Conservation (phyloP, 306 rosid species). For the Quercus ilex region DNA sequence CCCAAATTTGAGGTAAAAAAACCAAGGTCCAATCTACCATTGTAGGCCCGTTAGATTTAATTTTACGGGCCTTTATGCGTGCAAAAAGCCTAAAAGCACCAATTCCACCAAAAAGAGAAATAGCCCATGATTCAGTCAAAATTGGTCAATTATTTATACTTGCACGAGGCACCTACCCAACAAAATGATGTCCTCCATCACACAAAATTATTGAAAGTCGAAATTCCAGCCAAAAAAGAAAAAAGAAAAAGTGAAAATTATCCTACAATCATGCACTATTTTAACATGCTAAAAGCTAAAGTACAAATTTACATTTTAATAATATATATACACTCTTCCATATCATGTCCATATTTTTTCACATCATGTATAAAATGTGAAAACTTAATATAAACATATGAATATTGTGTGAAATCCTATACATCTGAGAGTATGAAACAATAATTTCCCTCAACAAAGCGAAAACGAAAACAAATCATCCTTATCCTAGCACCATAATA, state of each 20-base stretch:
- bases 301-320: neutral
- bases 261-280: constrained; percentile 61
- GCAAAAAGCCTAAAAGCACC: neutral
- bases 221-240: too few species aligned
- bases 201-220: neutral
- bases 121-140: neutral
- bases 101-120: too few species aligned
- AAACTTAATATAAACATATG: too few species aligned
- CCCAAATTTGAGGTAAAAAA: too few species aligned
- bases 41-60: neutral
- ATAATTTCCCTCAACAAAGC: too few species aligned
- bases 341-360: too few species aligned
- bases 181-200: constrained; percentile 19
- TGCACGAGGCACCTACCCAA: constrained; percentile 4
- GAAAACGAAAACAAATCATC: too few species aligned
- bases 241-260: neutral
- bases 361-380: neutral
- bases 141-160: neutral
- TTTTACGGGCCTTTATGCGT: neutral
- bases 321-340: too few species aligned
- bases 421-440: too few species aligned
- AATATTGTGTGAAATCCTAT: too few species aligned
- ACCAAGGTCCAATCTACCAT: neutral
- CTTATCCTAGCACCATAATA: too few species aligned
- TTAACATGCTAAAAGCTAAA: constrained; percentile 23